These are phyloP conservation scores for Mrakia blollopis DNA, from an alignment of 768 basidiomycete genomes.

Conservation along the genomic window DNA sequence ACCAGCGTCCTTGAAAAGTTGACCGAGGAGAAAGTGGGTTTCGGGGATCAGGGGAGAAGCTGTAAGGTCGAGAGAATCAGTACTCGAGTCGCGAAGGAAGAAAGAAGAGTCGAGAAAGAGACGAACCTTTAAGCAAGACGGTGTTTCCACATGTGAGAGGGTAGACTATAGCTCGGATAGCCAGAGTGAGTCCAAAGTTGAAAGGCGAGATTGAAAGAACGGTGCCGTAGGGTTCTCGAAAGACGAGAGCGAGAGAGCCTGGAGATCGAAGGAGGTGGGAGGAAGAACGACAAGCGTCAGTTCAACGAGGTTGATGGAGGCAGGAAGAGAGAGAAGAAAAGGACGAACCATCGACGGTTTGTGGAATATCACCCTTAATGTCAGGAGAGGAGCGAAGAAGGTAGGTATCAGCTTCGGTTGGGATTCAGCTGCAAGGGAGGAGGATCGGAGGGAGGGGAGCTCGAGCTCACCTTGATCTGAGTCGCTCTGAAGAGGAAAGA, in stretches of 20 bases:
- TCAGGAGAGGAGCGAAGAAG: neutral
- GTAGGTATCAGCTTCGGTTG: neutral
- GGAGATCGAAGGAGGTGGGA: neutral
- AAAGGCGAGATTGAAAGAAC: conserved; percentile 24
- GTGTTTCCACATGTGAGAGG: conserved; percentile 48
- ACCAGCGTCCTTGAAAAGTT: conserved; percentile 52
- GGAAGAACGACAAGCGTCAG: neutral
- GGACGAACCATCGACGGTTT: conserved; percentile 14
- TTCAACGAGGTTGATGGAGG: too few relatives aligned
- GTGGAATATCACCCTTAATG: conserved; percentile 20
- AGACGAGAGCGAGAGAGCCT: conserved; percentile 27
- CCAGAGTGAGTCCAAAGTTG: conserved; percentile 35
- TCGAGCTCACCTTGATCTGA: conserved; percentile 18
- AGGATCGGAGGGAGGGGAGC: too few relatives aligned
- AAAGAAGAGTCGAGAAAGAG: neutral
- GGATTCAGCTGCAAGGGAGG: too few relatives aligned
- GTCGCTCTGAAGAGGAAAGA: neutral
- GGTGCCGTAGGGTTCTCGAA: conserved; percentile 26
- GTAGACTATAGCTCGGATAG: conserved; percentile 40
- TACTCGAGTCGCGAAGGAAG: neutral
- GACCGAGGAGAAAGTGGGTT: conserved; percentile 41
- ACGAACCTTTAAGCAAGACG: conserved; percentile 42
- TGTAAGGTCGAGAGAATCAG: neutral
- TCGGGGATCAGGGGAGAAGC: conserved; percentile 37
- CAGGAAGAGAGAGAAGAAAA: neutral